Evolutionary conservation across 2,329 filamentous ascomycete species (phyloP), one percentile per base, ranked within the genome.

Genomic region (Aspergillus piperis): DNA sequence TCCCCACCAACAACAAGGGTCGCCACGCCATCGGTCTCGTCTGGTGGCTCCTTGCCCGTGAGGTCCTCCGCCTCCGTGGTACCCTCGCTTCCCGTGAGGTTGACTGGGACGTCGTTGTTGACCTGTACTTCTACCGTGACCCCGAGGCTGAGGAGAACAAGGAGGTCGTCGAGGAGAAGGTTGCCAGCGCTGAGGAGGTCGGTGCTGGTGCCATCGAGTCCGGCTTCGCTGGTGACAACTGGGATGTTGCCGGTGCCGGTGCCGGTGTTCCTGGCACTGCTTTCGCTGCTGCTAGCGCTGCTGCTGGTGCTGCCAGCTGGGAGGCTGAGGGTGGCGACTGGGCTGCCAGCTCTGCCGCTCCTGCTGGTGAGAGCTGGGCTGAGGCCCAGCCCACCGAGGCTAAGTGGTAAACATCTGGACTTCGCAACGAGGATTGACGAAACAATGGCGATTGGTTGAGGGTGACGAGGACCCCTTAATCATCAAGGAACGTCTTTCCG

Each of bases 1-100:
- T 99, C 84, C 95, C 95, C 77, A 97, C 95, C 86, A 99, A 99
- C 92, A 99, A 99, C 92, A 99, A 99, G 90, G 94, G 93, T 86
- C 94, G 95, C 80, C 93, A 98, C 85, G 89, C 96, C 80, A 99
- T 99, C 76, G 95, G 95, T 86, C 87, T 95, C 75, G 82, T 99
- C 85, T 99, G 95, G 95, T 99, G 95, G 95, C 90, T 99, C 89
- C 88, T 99, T 73, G 94, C 95, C 81, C 95, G 95, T 87, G 95
- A 99, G 88, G 94, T 99, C 80, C 93, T 99, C 82, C 92, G 96
- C 80, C 92, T 99, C 77, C 92, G 95, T 75, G 95, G 96, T 74
- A 98, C 93, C 78, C 92, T 99, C 78, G 90, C 91, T 80, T 92
- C 87, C 86, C 92, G 95, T 80, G 95, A 99, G 84, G 89, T 90